These are phyloP conservation scores for Boletus patriciae DNA, from an alignment of 768 basidiomycete species.

Conservation along the genomic window DNA sequence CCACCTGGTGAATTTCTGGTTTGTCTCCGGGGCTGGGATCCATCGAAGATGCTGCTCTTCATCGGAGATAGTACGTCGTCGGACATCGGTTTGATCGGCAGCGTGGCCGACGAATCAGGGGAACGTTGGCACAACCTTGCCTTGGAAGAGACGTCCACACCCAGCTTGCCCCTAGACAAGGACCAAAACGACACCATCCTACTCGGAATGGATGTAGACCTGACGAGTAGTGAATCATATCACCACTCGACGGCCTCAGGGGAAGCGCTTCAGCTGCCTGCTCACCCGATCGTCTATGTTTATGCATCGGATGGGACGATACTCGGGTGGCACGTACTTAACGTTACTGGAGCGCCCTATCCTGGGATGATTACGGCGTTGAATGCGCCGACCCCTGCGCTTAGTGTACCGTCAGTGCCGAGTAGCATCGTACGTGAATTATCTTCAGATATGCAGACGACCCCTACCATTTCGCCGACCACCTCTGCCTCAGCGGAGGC, in stretches of 20 bases:
- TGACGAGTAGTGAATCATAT: slow-evolving; percentile 51
- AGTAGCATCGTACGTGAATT: slow-evolving; percentile 27
- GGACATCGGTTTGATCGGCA: slow-evolving; percentile 49
- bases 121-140: slow-evolving; percentile 47
- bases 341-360: slow-evolving; percentile 53
- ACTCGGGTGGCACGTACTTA: slow-evolving; percentile 69
- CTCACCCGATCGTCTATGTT: slow-evolving; percentile 66
- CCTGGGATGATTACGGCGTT: slow-evolving; percentile 47
- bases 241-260: slow-evolving; percentile 41
- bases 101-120: slow-evolving; percentile 24
- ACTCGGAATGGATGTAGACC: slow-evolving; percentile 61
- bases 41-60: slow-evolving; percentile 42
- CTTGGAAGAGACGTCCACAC: slow-evolving; percentile 49
- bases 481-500: slow-evolving; percentile 16
- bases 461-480: slow-evolving; percentile 25
- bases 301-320: slow-evolving; percentile 80
- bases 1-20: slow-evolving; percentile 46
- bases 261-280: slow-evolving; percentile 43
- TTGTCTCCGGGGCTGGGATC: slow-evolving; percentile 45
- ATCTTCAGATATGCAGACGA: slow-evolving; percentile 33
- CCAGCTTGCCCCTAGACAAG: slow-evolving; percentile 67
- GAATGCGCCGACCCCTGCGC: slow-evolving; percentile 7
- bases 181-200: slow-evolving; percentile 70
- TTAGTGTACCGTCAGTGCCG: slow-evolving; percentile 12
- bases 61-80: slow-evolving; percentile 52